Base-by-base conservation (phyloP, 1,139 yeast species). In the Lodderomyces parapsilosis region DNA sequence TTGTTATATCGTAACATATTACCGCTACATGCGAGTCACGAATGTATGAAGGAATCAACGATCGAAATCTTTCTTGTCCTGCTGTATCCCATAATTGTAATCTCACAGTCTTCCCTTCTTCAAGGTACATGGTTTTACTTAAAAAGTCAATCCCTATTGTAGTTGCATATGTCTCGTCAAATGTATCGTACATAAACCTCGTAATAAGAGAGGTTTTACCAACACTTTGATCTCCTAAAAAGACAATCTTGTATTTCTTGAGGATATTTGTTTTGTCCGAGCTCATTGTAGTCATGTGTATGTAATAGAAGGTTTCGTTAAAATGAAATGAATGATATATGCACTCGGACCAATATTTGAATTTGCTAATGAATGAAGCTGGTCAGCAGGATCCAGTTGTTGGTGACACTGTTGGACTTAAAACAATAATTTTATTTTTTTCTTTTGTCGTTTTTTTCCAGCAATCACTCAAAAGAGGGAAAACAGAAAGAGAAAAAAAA, bases 21-120 rank as follows among this genome's bases (percentile, higher is more conserved):
- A 93, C 95, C 0, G 99, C 98, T 19, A 93, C 99, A 57, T 90
- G 90, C n/a, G 95, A 85, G 64, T 93, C 99, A 52, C 99, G 78
- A 46, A 93, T 93, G 59, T 93, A 93, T 11, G 96, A 85, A 2
- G 99, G 98, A 34, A 76, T 78, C 54, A 80, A 72, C 38, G 64
- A 69, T 51, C 83, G 64, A 57, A 78, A 80, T 46, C 84, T 59
- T 56, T 80, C 85, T 60, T 80, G 85, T 6, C 85, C 85, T 2
- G 85, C 85, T 10, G 85, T 80, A 54, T 80, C 85, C 85, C 61
- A 78, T 64, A 56, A 71, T 53, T 68, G 78, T 46, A 73, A 62
- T 60, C 83, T 65, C 57, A 81, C 64, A 53, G 79, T 64, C 63
- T 72, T 60, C 49, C 72, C 73, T 50, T 80, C 82, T 54, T 81